A percentile compares a stretch with the other conserved stretches of the same genome.
Evolutionary conservation across 805 yeast genomes (phyloP).

Genomic region (Lachancea kluyveri): DNA sequence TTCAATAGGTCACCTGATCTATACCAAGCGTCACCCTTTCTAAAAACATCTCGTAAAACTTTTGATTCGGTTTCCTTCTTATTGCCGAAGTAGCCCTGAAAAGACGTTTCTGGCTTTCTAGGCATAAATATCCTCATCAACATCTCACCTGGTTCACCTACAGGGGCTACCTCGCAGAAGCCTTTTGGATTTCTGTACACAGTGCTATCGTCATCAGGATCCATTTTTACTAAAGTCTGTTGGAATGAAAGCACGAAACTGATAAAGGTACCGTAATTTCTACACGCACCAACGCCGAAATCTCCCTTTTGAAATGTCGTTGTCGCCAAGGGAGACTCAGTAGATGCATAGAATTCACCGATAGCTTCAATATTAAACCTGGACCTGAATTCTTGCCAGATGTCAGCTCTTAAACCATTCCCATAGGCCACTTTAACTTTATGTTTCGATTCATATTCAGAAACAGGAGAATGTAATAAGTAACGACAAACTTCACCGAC

Average conservation of each 20-base stretch:
- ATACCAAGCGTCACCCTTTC: constrained; percentile 86
- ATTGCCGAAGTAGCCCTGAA: constrained; percentile 87
- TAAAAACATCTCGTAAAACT: constrained; percentile 65
- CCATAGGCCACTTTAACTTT: constrained; percentile 71
- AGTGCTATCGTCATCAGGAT: constrained; percentile 68
- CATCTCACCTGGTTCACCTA: constrained; percentile 80
- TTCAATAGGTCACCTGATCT: constrained; percentile 80
- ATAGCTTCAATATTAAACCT: constrained; percentile 69
- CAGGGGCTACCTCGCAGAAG: constrained; percentile 45
- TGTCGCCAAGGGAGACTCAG: constrained; percentile 87
- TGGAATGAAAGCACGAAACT: constrained; percentile 44
- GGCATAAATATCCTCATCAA: constrained; percentile 66
- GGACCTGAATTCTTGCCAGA: constrained; percentile 75
- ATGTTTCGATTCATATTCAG: constrained; percentile 62
- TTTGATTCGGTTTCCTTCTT: constrained; percentile 73
- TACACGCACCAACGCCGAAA: constrained; percentile 81
- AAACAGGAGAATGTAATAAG: constrained; percentile 56
- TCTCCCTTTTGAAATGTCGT: constrained; percentile 75
- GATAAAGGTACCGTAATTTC: constrained; percentile 64
- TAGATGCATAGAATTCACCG: constrained; percentile 91
- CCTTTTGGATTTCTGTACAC: constrained; percentile 70
- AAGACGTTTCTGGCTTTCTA: constrained; percentile 60
- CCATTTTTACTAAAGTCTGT: constrained; percentile 65
- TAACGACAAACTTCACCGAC: constrained; percentile 95
- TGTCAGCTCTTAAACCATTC: constrained; percentile 83